Conservation (phyloP, 2,329 filamentous ascomycete species). For the Botrytis paeoniae region DNA sequence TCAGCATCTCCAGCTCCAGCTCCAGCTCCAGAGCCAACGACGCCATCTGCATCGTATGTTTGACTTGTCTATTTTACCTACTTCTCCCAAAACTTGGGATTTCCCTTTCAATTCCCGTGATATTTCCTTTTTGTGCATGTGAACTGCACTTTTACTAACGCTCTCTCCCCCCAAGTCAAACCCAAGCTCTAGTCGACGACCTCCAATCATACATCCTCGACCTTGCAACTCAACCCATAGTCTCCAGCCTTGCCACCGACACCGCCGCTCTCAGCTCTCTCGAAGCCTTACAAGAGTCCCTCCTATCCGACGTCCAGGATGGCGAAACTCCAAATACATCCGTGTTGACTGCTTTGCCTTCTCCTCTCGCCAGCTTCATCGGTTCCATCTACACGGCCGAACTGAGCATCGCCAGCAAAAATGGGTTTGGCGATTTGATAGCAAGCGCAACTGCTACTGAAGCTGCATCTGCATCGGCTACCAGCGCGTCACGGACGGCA, state of each 20-base stretch:
- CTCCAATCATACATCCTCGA: slow-evolving; percentile 12
- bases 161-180: slow-evolving; percentile 12
- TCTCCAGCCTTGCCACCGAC: slow-evolving; percentile 19
- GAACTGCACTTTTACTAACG: neutral
- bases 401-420: slow-evolving; percentile 15
- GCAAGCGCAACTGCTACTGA: slow-evolving; percentile 5
- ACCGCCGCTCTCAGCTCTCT: slow-evolving; percentile 16
- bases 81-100: neutral
- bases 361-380: slow-evolving; percentile 16
- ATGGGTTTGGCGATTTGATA: slow-evolving; percentile 14
- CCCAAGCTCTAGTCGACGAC: slow-evolving; percentile 11
- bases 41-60: slow-evolving; percentile 17
- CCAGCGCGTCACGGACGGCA: neutral
- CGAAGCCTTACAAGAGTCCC: slow-evolving; percentile 3
- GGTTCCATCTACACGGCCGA: slow-evolving; percentile 18
- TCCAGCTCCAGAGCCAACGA: slow-evolving; percentile 12
- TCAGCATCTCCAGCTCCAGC: slow-evolving; percentile 17
- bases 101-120: neutral
- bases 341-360: slow-evolving; percentile 18
- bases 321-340: slow-evolving; percentile 5
- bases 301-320: neutral
- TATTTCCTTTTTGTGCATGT: neutral
- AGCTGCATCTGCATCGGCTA: neutral
- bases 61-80: neutral
- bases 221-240: slow-evolving; percentile 19